These are phyloP conservation scores for Cardamine chenopodiifolia DNA, from an alignment of 345 rosid genomes.

Conservation along the genomic window DNA sequence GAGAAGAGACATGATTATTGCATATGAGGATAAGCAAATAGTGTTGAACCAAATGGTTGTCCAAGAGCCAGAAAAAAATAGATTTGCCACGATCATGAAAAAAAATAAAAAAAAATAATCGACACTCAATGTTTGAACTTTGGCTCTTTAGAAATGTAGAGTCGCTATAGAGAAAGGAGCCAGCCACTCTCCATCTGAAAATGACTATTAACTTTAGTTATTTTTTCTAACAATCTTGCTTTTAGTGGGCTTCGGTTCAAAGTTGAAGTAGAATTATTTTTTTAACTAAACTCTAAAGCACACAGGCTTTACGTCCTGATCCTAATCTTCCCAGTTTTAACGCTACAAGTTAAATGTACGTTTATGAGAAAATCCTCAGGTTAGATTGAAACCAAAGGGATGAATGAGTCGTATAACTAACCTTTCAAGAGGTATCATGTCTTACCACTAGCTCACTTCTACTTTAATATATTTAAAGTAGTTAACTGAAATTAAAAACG, in stretches of 20 bases:
- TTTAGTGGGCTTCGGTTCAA: constrained; percentile 19
- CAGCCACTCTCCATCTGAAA: constrained; percentile 40
- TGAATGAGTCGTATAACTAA: not conserved
- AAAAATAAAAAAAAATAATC: not conserved
- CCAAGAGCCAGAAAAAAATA: constrained; percentile 39
- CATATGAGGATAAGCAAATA: constrained; percentile 23
- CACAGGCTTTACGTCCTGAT: not conserved
- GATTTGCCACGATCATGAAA: not conserved
- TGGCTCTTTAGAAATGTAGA: constrained; percentile 46
- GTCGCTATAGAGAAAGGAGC: constrained; percentile 39
- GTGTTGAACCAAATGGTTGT: constrained; percentile 35
- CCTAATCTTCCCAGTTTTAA: not conserved
- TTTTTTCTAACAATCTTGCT: constrained; percentile 4
- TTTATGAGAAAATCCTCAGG: not conserved
- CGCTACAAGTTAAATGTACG: not conserved
- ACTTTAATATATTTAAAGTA: no score
- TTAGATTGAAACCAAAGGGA: not conserved
- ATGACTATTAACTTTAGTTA: constrained; percentile 32
- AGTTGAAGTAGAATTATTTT: not conserved
- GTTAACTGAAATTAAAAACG: no score
- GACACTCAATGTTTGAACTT: constrained; percentile 29
- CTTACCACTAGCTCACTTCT: not conserved
- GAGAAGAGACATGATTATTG: constrained; percentile 28
- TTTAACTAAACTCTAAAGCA: not conserved
- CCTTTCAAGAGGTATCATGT: not conserved